Conservation (phyloP, 2,329 filamentous ascomycete species). For the Leptographium galeiforme region DNA sequence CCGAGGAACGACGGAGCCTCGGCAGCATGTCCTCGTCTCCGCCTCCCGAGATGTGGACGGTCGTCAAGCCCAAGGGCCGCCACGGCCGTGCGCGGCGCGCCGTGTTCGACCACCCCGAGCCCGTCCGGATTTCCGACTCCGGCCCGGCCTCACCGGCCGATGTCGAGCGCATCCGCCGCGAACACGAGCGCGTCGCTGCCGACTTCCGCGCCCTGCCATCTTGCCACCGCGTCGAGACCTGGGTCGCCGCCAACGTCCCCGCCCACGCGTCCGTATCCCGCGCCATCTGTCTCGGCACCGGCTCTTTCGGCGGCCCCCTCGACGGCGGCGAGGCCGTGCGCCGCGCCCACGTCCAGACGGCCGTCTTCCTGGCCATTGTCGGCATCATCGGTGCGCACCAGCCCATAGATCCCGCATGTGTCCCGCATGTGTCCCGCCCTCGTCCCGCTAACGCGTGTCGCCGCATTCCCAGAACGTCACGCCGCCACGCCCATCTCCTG, state of each 20-base stretch:
- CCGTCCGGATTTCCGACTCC: background rate
- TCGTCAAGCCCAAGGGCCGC: background rate
- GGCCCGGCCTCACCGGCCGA: background rate
- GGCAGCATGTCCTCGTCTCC: background rate
- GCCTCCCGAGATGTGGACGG: background rate
- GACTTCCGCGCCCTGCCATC: constrained; percentile 15
- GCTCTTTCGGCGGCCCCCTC: constrained; percentile 39
- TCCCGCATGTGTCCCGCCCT: background rate
- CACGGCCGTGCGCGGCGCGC: background rate
- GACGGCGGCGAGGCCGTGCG: constrained; percentile 31
- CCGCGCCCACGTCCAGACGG: constrained; percentile 36
- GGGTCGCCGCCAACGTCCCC: constrained; percentile 17
- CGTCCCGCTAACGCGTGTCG: background rate
- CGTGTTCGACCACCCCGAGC: background rate
- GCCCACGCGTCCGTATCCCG: constrained; percentile 17
- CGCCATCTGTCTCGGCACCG: constrained; percentile 42
- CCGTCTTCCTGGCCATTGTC: constrained; percentile 36
- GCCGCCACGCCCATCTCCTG: constrained; percentile 22
- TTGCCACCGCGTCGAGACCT: constrained; percentile 19
- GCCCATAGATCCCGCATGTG: too few species aligned
- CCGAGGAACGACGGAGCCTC: background rate
- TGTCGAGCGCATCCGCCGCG: constrained; percentile 11
- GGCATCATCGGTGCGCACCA: constrained; percentile 24
- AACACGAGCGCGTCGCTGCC: constrained; percentile 12
- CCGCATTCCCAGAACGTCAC: background rate